A percentile compares a stretch with the other conserved stretches of the same genome.
Conservation (phyloP, 2,329 filamentous ascomycete genomes). For the Fusarium udum region DNA sequence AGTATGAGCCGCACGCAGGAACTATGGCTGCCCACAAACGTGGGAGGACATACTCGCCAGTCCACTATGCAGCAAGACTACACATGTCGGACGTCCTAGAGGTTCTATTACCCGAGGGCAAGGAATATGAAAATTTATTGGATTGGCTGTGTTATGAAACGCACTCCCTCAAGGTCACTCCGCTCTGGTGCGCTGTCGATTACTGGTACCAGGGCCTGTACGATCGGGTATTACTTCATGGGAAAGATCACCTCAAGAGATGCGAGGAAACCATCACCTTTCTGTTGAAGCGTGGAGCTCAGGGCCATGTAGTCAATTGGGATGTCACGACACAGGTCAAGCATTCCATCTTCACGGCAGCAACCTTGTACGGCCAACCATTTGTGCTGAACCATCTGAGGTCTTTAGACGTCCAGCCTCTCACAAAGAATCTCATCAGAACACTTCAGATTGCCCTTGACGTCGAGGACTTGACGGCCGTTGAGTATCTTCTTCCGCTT, state of each 20-base stretch:
- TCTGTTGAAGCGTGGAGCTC: background rate
- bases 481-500: background rate
- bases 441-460: background rate
- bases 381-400: background rate
- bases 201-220: background rate
- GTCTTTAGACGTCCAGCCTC: background rate
- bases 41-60: background rate
- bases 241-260: background rate
- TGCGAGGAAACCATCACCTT: background rate
- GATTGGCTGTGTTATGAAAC: background rate
- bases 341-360: background rate
- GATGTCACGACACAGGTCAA: background rate
- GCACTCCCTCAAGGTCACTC: background rate
- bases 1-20: background rate
- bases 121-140: background rate
- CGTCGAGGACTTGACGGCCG: rapidly evolving
- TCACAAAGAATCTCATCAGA: background rate
- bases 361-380: background rate
- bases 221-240: rapidly evolving
- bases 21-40: background rate
- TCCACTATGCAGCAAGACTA: background rate
- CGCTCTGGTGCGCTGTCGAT: background rate
- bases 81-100: background rate
- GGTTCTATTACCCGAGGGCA: background rate
- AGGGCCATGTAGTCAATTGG: background rate